Percentiles rank a stretch among this genome's conserved stretches.
These are phyloP conservation scores for Hemisphaericaspora subhashii DNA, from an alignment of 1,139 yeast species.

Conservation along the genomic window DNA sequence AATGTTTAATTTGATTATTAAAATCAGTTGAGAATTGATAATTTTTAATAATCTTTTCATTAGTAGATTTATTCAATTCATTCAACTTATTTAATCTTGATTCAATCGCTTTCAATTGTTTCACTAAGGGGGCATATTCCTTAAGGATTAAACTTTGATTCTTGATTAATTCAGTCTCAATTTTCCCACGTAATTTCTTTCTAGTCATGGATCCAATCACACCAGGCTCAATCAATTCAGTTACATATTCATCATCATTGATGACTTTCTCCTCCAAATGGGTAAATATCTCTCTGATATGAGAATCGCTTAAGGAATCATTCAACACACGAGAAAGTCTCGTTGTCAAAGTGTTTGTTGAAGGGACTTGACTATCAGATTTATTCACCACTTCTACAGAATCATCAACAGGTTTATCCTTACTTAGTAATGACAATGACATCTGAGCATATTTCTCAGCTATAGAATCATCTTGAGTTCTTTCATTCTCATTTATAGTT, in stretches of 20 bases:
- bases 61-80: constrained; percentile 28
- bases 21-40: constrained; percentile 22
- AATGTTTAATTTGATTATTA: constrained; percentile 37
- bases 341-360: constrained; percentile 32
- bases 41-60: constrained; percentile 34
- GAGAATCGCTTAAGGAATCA: constrained; percentile 46
- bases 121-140: constrained; percentile 60
- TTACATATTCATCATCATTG: constrained; percentile 28
- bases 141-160: constrained; percentile 59
- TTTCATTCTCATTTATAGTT: constrained; percentile 10
- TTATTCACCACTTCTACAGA: constrained; percentile 6
- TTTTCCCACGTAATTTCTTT: constrained; percentile 63
- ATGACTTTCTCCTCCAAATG: constrained; percentile 42
- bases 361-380: constrained; percentile 2
- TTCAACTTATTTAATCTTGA: constrained; percentile 43
- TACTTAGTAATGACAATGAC: constrained; percentile 25
- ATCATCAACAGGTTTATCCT: constrained; percentile 7
- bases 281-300: constrained; percentile 48
- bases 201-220: constrained; percentile 55
- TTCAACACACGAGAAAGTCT: constrained; percentile 54
- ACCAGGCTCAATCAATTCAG: constrained; percentile 50
- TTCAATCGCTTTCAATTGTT: constrained; percentile 45
- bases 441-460: constrained; percentile 43
- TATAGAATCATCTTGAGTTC: constrained; percentile 17
- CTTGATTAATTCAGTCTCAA: constrained; percentile 70